Evolutionary conservation across 805 yeast species (phyloP), one percentile per base, ranked within the genome.

Genomic region (Zygosaccharomyces pseudorouxii): DNA sequence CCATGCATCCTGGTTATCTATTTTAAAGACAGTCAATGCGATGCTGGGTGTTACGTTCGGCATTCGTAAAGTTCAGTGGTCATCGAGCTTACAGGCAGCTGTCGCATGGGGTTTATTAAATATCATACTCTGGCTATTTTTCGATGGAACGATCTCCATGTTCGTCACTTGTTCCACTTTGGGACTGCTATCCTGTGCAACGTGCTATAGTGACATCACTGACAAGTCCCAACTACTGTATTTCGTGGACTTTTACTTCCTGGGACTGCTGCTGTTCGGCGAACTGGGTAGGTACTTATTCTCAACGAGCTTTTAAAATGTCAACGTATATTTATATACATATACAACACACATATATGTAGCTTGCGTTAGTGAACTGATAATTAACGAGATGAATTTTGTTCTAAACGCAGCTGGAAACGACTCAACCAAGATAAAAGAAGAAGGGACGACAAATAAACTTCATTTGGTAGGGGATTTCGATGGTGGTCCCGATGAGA

Each of bases 1-100:
- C 18, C 48, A 38, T 36, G 47, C 45, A 36, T 49, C 60, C 7
- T 38, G 48, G 40, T 43, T 56, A n/a, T 54, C 61, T 14, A 54
- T 63, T 2, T 49, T 62, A 22, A 59, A 54, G 42, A 53, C 55
- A 48, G 53, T 54, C 16, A 77, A 84, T 48, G 84, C 88, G 2
- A 75, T 84, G 56, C 67, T 85, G 38, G 95, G 95, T 2, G 77
- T 86, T 30, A 75, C 82, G 4, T 85, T 81, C 58, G 89, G 88
- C 20, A 75, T 86, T 29, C 75, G 86, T 55, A 81, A 79, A 54
- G 71, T 82, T 33, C 84, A 82, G 56, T 85, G 92, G 92, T 67
- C 74, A 42, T 76, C 84, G 0, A 74, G 81, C 16, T 66, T 80
- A 38, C 89, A 86, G 58, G 83, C 85, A 10, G 74, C 84, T 3